Percentiles rank a stretch among this genome's conserved stretches.
Conservation (phyloP, 768 basidiomycete genomes). For the Leucosporidium scottii region DNA sequence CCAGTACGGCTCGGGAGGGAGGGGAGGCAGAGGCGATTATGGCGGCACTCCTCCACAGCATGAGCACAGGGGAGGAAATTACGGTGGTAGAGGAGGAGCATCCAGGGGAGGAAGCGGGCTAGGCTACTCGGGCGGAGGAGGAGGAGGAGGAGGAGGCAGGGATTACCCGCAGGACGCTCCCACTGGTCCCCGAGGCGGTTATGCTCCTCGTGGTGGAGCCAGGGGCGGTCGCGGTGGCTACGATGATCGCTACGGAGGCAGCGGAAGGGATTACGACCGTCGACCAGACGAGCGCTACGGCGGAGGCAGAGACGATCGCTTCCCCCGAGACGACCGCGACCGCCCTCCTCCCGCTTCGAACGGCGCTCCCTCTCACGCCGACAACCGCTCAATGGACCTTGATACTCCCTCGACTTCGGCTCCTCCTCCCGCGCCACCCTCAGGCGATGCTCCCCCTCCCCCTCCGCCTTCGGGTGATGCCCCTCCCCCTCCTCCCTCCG, state of each 20-base stretch:
- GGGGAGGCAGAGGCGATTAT: constrained; percentile 45
- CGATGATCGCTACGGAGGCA: background rate
- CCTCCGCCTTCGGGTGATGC: background rate
- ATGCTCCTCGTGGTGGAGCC: background rate
- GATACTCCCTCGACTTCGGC: constrained; percentile 31
- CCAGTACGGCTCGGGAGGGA: constrained; percentile 44
- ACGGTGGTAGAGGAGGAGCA: constrained; percentile 21
- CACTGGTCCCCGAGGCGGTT: background rate
- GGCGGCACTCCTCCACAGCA: too few species aligned
- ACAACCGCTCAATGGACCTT: background rate
- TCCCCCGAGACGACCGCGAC: constrained; percentile 11
- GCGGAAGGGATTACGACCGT: constrained; percentile 10
- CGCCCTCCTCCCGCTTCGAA: constrained; percentile 8
- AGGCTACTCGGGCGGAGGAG: constrained; percentile 9
- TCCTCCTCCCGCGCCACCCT: background rate
- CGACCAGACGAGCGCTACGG: constrained; percentile 47
- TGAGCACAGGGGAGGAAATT: constrained; percentile 38
- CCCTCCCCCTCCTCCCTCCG: constrained; percentile 36
- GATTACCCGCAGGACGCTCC: background rate
- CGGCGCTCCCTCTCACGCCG: constrained; percentile 39
- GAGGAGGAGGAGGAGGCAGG: background rate
- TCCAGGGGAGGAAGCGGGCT: constrained; percentile 19
- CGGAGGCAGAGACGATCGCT: constrained; percentile 35
- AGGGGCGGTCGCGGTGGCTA: background rate
- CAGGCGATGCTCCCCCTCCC: background rate